Base-by-base conservation (phyloP, 805 yeast species). In the Metschnikowia koreensis region DNA sequence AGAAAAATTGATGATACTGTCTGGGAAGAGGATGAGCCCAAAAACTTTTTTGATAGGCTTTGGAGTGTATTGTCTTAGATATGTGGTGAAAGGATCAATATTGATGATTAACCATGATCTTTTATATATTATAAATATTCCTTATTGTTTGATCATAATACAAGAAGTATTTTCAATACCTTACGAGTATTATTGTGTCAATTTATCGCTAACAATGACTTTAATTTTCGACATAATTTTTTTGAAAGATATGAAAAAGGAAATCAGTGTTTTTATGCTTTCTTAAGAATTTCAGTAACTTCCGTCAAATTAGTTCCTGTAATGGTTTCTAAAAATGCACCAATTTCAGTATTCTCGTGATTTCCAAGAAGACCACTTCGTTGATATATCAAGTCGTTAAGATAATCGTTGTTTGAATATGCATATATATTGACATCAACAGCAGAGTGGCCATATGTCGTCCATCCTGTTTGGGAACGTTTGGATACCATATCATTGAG, bases 401-500 rank as follows among this genome's bases (percentile, higher is more conserved):
- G 75, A 7, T 69, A 60, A 44, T 75, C 72, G 28, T 77, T 81
- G 60, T 86, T 86, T 31, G 91, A 79, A 65, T 85, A 80, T 0
- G 87, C 97, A 66, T 92, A 92, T 44, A 93, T 87, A 63, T 93
- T 92, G 38, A 92, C 97, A 68, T 92, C 98, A 12, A 92, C 97
- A 0, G 97, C 97, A 26, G 96, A 85, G 68, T 92, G 98, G 31
- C 97, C 98, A 63, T 90, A 96, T 0, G 97, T 92, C 7, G 96
- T 79, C 97, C 97, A 92, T 15, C 97, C 97, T 15, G 90, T 82
- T 67, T 87, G 87, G 0, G 97, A 90, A 57, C 96, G 81, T 13
- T 70, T 62, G 0, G 96, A 87, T 9, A 90, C 80, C 80, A 92
- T 80, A 49, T 83, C 77, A 62, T 88, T 86, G 51, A 90, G 67